These are phyloP conservation scores for Neofusicoccum cordaticola DNA, from an alignment of 2,329 filamentous ascomycete genomes.

Conservation along the genomic window DNA sequence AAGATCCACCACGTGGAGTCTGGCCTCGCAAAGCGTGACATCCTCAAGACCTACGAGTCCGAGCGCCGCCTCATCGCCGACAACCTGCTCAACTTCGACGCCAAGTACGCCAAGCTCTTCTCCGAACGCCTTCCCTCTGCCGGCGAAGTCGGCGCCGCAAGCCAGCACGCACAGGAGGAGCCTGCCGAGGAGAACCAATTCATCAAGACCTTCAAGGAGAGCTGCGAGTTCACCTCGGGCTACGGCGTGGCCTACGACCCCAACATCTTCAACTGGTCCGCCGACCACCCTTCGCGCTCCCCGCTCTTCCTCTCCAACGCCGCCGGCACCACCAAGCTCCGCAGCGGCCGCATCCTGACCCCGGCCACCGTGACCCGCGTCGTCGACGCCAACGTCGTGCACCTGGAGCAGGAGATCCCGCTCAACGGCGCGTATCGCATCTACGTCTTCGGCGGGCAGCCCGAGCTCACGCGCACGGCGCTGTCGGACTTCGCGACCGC, in stretches of 20 bases:
- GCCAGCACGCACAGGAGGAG: conserved; percentile 24
- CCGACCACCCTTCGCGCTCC: conserved; percentile 66
- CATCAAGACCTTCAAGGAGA: conserved; percentile 84
- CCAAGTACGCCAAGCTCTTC: conserved; percentile 86
- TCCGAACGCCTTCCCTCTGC: conserved; percentile 73
- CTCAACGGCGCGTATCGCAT: conserved; percentile 85
- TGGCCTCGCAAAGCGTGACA: conserved; percentile 71
- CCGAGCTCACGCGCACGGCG: conserved; percentile 57
- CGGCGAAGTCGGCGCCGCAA: conserved; percentile 67
- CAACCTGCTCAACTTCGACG: conserved; percentile 80
- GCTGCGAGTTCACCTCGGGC: conserved; percentile 87
- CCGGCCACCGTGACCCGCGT: conserved; percentile 82
- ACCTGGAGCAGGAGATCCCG: conserved; percentile 85
- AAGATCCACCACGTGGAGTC: conserved; percentile 89
- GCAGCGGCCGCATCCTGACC: conserved; percentile 71
- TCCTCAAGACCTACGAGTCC: conserved; percentile 80
- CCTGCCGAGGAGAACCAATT: conserved; percentile 68
- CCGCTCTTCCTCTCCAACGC: conserved; percentile 62
- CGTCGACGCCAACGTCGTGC: conserved; percentile 83
- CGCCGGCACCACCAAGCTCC: conserved; percentile 56
- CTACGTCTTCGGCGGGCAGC: conserved; percentile 78
- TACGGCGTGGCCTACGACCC: conserved; percentile 84
- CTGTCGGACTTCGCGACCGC: conserved; percentile 67
- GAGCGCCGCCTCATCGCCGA: conserved; percentile 85
- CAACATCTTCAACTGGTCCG: conserved; percentile 81